Conservation (phyloP, 805 yeast species). For the Zygotorulaspora chibaensis region DNA sequence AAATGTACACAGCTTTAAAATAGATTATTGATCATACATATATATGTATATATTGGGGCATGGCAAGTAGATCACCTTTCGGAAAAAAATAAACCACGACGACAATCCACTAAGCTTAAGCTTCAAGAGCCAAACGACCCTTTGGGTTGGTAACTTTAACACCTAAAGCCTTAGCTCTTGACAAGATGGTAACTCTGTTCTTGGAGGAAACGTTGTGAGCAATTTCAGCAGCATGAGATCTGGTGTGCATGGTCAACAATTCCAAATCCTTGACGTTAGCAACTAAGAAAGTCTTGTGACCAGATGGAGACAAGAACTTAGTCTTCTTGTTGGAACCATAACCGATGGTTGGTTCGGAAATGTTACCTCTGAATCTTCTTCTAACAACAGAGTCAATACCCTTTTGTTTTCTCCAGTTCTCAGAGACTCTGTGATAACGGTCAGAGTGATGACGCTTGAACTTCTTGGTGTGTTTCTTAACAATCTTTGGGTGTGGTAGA, state of each 20-base stretch:
- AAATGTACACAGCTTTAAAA: constrained; percentile 14
- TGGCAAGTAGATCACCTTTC: background rate
- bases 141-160: constrained; percentile 98
- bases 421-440: constrained; percentile 97
- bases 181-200: constrained; percentile 94
- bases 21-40: constrained; percentile 8
- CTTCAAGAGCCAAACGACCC: constrained; percentile 98
- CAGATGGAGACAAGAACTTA: constrained; percentile 91
- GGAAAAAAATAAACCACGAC: constrained; percentile 8
- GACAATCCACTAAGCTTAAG: constrained; percentile 46
- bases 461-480: constrained; percentile 97
- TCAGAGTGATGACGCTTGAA: constrained; percentile 99
- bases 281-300: constrained; percentile 96
- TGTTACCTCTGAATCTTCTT: constrained; percentile 99
- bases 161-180: constrained; percentile 98
- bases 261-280: constrained; percentile 92
- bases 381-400: constrained; percentile 99
- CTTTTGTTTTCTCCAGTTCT: constrained; percentile 99
- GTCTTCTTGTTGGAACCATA: constrained; percentile 99
- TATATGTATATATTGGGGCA: constrained; percentile 1
- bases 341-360: constrained; percentile 99
- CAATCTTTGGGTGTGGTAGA: constrained; percentile 98
- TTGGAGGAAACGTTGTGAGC: constrained; percentile 97
- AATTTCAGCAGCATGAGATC: constrained; percentile 99
- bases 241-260: constrained; percentile 92